phyloP scores from a whole-genome alignment of 176 grass and related monocot genomes.

The Coix lacrymajobi region DNA sequence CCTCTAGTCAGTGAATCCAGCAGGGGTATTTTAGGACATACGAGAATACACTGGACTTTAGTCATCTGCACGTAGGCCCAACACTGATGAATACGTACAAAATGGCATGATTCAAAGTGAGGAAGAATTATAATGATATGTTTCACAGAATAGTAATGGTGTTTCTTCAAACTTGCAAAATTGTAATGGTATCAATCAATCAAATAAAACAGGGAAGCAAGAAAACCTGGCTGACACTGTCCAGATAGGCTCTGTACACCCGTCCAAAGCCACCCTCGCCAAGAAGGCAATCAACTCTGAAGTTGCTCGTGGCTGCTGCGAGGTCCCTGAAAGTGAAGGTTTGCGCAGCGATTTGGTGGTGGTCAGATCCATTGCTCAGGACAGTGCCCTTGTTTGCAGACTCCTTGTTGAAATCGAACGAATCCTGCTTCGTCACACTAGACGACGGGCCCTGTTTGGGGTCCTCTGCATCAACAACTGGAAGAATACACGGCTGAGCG shows the following conservation, averaged over 20 bases:
- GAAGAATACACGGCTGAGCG: neutral
- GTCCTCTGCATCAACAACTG: constrained; percentile 28
- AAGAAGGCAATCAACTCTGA: constrained; percentile 65
- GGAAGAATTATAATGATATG: no score
- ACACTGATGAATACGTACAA: no score
- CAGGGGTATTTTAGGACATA: no score
- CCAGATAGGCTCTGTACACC: constrained; percentile 68
- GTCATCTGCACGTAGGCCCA: no score
- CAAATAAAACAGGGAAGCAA: neutral
- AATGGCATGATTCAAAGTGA: no score
- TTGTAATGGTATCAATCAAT: no score
- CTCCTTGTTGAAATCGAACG: constrained; percentile 30
- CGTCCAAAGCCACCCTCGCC: constrained; percentile 78
- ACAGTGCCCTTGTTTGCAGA: constrained; percentile 17
- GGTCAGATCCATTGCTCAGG: constrained; percentile 23
- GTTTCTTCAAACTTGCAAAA: no score
- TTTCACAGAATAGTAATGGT: no score
- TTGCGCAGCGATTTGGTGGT: constrained; percentile 55
- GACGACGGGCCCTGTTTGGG: constrained; percentile 3
- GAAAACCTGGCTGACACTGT: constrained; percentile 57
- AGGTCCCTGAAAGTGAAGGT: constrained; percentile 72
- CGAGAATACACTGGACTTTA: no score
- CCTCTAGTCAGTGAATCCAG: no score
- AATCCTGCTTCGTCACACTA: constrained; percentile 33
- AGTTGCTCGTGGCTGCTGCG: constrained; percentile 53